phyloP scores from a whole-genome alignment of 2,329 filamentous ascomycete species.

The Malbranchea zuffiana region DNA sequence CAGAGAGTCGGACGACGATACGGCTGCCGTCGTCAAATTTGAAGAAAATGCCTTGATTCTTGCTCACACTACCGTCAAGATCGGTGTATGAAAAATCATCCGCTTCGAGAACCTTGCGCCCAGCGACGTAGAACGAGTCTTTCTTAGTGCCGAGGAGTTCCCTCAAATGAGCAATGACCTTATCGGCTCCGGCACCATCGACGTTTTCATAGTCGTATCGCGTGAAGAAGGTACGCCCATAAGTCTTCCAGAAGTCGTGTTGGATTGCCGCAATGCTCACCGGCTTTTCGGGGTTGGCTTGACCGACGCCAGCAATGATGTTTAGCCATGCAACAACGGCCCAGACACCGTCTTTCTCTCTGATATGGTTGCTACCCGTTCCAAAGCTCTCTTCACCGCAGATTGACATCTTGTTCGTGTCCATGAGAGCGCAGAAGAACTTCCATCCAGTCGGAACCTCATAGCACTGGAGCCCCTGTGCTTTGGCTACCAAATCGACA shows the following conservation, averaged over 20 bases:
- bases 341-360: conserved; percentile 98
- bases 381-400: conserved; percentile 98
- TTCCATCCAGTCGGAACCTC: conserved; percentile 99
- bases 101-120: conserved; percentile 75
- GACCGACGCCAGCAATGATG: conserved; percentile 88
- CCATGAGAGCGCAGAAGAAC: conserved; percentile 95
- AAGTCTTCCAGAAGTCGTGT: conserved; percentile 90
- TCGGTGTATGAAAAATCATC: conserved; percentile 98
- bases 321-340: conserved; percentile 96
- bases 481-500: conserved; percentile 90
- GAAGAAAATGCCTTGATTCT: conserved; percentile 91
- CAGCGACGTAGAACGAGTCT: conserved; percentile 65
- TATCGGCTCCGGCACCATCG: conserved; percentile 79
- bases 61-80: conserved; percentile 89
- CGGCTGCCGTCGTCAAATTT: conserved; percentile 91
- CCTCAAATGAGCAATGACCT: conserved; percentile 72
- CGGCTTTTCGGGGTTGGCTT: conserved; percentile 64
- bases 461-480: conserved; percentile 81
- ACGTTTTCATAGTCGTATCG: conserved; percentile 97
- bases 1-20: conserved; percentile 87
- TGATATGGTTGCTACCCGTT: conserved; percentile 95
- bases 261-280: conserved; percentile 95
- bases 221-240: conserved; percentile 97
- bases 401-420: conserved; percentile 91
- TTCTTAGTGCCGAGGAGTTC: conserved; percentile 61